These are phyloP conservation scores for Austropuccinia psidii DNA, from an alignment of 1,284 basidiomycete genomes.

Conservation along the genomic window DNA sequence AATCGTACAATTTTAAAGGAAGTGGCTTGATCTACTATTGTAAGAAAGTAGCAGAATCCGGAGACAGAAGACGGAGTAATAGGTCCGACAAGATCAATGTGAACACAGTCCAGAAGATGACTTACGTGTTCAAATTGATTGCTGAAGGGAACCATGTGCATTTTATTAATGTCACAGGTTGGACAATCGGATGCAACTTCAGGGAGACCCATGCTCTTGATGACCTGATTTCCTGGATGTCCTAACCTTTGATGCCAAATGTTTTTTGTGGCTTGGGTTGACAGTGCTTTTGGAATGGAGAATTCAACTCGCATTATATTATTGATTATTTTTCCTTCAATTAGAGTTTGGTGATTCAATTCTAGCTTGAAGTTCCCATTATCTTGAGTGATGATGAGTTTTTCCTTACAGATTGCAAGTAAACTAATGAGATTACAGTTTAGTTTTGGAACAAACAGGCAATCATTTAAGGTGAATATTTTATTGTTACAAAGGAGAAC, in stretches of 20 bases:
- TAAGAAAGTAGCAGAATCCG: neutral
- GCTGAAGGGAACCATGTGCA: neutral
- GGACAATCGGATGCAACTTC: no score
- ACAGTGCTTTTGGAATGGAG: no score
- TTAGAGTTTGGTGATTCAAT: no score
- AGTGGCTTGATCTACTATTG: neutral
- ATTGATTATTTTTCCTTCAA: no score
- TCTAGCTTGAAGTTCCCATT: no score
- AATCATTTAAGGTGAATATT: neutral
- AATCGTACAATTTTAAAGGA: neutral
- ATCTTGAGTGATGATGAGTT: neutral
- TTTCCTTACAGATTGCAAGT: neutral
- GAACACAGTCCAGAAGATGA: neutral
- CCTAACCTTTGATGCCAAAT: no score
- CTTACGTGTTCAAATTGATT: neutral
- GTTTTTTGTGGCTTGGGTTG: no score
- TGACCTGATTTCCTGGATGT: no score
- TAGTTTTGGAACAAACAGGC: neutral
- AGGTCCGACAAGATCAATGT: neutral
- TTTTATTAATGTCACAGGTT: no score
- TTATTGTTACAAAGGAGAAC: neutral
- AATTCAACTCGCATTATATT: no score
- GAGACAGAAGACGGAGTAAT: neutral
- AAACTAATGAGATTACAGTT: neutral
- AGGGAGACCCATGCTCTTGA: no score